Percentiles rank a stretch among this genome's conserved stretches.
phyloP scores from a whole-genome alignment of 306 rosid genomes.

The Bauhinia variegata region DNA sequence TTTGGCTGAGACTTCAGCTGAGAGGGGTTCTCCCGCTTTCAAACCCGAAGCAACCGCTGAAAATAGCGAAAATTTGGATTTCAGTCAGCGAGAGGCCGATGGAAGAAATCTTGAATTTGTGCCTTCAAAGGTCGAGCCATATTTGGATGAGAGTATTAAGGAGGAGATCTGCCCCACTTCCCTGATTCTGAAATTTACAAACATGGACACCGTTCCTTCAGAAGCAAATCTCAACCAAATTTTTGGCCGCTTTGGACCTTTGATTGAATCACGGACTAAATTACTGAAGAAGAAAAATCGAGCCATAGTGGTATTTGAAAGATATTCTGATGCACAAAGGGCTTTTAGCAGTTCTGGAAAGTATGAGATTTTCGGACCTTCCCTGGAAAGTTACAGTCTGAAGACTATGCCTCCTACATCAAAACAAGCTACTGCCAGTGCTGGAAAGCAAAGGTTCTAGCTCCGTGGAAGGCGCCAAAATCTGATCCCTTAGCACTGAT shows the following conservation, averaged over 20 bases:
- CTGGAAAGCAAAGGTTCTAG: conserved; percentile 38
- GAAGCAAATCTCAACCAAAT: conserved; percentile 58
- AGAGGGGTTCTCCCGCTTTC: conserved; percentile 22
- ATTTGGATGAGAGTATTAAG: conserved; percentile 37
- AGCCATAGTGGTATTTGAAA: conserved; percentile 72
- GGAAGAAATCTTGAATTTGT: conserved; percentile 38
- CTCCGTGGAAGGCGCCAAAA: conserved; percentile 33
- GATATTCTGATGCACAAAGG: conserved; percentile 62
- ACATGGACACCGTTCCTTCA: conserved; percentile 64
- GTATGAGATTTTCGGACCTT: conserved; percentile 77
- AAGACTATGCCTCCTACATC: conserved; percentile 52
- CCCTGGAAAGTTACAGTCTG: conserved; percentile 80
- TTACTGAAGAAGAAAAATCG: conserved; percentile 62
- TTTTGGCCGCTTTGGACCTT: conserved; percentile 59
- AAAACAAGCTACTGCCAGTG: conserved; percentile 26
- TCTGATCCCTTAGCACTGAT: conserved; percentile 34
- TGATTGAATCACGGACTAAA: conserved; percentile 70
- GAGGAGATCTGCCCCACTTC: conserved; percentile 58
- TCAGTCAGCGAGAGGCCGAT: conserved; percentile 13
- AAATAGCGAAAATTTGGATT: conserved; percentile 18
- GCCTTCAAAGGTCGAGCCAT: conserved; percentile 28
- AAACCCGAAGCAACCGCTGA: conserved; percentile 33
- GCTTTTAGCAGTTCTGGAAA: conserved; percentile 92
- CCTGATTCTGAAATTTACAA: conserved; percentile 67
- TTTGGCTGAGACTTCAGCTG: conserved; percentile 26